Evolutionary conservation across 768 basidiomycete genomes (phyloP).

Genomic region (Mycena rosella): DNA sequence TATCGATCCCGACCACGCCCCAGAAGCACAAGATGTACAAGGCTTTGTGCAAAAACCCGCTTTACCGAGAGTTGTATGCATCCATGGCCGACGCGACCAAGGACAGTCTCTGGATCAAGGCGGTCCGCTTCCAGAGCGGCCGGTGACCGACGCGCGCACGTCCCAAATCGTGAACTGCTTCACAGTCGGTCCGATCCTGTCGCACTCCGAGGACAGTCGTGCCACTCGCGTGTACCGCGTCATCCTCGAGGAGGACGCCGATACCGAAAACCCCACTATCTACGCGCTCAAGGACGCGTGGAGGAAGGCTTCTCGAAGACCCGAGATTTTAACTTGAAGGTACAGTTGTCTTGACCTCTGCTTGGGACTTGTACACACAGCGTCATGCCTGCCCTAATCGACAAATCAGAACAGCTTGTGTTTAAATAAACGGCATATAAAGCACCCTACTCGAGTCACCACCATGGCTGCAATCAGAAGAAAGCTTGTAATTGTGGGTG

Average conservation of each 20-base stretch:
- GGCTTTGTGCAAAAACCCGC: background rate
- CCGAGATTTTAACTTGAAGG: slow-evolving; percentile 6
- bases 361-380: no score
- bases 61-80: background rate
- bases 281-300: slow-evolving; percentile 33
- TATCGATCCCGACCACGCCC: background rate
- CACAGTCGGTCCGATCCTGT: background rate
- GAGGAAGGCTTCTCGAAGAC: slow-evolving; percentile 17
- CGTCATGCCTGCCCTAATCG: no score
- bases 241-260: slow-evolving; percentile 21
- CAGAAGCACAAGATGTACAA: background rate
- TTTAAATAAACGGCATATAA: no score
- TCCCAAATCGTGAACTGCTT: background rate
- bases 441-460: no score
- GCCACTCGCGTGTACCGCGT: slow-evolving; percentile 28
- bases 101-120: background rate
- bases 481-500: no score
- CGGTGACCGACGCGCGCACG: background rate
- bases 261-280: background rate
- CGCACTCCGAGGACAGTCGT: slow-evolving; percentile 12
- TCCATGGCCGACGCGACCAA: background rate
- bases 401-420: no score
- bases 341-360: no score
- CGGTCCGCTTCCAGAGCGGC: background rate
- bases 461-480: no score